phyloP scores from a whole-genome alignment of 1,284 basidiomycete genomes.

The Pyrrhoderma lamaoense region DNA sequence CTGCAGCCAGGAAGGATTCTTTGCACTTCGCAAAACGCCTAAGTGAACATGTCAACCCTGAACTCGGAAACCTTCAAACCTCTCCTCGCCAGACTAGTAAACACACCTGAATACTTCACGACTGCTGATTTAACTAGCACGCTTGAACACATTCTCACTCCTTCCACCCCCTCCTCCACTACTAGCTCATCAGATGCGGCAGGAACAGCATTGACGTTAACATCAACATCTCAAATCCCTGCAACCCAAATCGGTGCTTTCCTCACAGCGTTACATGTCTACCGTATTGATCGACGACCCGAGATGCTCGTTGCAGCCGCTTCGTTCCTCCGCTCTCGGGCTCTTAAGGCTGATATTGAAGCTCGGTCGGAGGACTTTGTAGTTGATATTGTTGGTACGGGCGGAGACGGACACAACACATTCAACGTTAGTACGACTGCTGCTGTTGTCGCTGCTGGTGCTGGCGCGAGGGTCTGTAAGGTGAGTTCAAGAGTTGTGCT shows the following conservation, averaged over 20 bases:
- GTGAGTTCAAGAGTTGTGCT: constrained; percentile 34
- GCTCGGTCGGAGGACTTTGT: constrained; percentile 56
- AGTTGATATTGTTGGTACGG: constrained; percentile 71
- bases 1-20: too few species aligned
- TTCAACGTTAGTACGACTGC: constrained; percentile 98
- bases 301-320: constrained; percentile 76
- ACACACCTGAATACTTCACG: constrained; percentile 69
- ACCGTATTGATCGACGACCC: constrained; percentile 66
- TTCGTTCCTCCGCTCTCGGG: constrained; percentile 58
- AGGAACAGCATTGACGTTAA: too few species aligned
- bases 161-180: constrained; percentile 30
- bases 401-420: constrained; percentile 96
- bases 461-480: constrained; percentile 90
- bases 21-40: too few species aligned
- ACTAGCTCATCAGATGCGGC: too few species aligned
- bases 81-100: constrained; percentile 68
- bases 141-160: constrained; percentile 61
- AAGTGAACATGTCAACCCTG: too few species aligned
- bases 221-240: constrained; percentile 49
- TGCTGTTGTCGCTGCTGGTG: constrained; percentile 90
- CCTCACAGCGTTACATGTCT: constrained; percentile 73
- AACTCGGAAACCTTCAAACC: constrained; percentile 69
- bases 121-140: constrained; percentile 63
- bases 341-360: constrained; percentile 54
- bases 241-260: constrained; percentile 79